Evolutionary conservation across 192 early-diverging fungal species (phyloP).

Genomic region (Coemansia sp.): DNA sequence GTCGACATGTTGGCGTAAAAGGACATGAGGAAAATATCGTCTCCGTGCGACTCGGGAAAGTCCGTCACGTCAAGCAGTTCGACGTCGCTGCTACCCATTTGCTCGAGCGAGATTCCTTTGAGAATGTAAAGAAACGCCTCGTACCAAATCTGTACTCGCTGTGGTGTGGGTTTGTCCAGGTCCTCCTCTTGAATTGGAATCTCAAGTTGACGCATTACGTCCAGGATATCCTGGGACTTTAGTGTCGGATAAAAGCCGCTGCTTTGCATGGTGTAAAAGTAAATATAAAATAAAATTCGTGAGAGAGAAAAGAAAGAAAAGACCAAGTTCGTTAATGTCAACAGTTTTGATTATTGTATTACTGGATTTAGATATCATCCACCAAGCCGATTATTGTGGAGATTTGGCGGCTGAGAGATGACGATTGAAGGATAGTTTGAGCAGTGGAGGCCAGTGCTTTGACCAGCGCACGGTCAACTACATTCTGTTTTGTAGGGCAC

Average conservation of each 20-base stretch:
- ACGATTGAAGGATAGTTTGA: not conserved
- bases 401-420: not conserved
- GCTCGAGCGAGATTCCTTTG: slow-evolving; percentile 62
- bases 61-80: slow-evolving; percentile 43
- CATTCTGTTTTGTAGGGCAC: not conserved
- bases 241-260: slow-evolving; percentile 66
- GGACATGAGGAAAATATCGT: slow-evolving; percentile 62
- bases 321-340: not conserved
- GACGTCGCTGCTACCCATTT: slow-evolving; percentile 36
- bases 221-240: slow-evolving; percentile 70
- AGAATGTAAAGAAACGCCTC: slow-evolving; percentile 71
- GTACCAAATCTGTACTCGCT: slow-evolving; percentile 68
- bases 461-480: not conserved
- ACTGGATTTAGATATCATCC: not conserved
- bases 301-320: not conserved
- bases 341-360: not conserved
- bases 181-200: slow-evolving; percentile 74
- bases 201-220: slow-evolving; percentile 74
- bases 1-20: slow-evolving; percentile 67
- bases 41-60: slow-evolving; percentile 63
- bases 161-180: slow-evolving; percentile 66
- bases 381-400: not conserved
- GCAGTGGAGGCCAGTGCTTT: not conserved
- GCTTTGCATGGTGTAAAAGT: slow-evolving; percentile 22
- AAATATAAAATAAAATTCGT: not conserved